These are phyloP conservation scores for Aquilaria sinensis DNA, from an alignment of 345 rosid species.

Conservation along the genomic window DNA sequence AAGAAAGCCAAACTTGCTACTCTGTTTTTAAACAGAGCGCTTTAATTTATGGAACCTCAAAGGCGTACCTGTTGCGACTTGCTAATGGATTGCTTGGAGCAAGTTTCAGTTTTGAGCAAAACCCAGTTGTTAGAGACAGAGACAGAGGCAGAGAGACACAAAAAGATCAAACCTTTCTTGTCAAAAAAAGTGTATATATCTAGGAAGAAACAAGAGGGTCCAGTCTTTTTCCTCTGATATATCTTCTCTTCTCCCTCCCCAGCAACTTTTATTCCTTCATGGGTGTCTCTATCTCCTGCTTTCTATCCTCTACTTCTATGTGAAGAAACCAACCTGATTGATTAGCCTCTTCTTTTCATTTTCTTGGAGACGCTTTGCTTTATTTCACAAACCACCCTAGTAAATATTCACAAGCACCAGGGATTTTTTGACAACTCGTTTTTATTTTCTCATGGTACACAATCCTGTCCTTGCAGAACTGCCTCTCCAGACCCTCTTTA, in stretches of 20 bases:
- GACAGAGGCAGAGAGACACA: slow-evolving; percentile 14
- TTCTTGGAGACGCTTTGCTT: slow-evolving; percentile 5
- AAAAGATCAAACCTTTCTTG: slow-evolving; percentile 43
- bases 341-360: slow-evolving; percentile 6
- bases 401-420: slow-evolving; percentile 19
- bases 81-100: slow-evolving; percentile 14
- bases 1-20: slow-evolving; percentile 27
- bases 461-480: slow-evolving; percentile 55
- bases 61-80: slow-evolving; percentile 14
- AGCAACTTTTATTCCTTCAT: slow-evolving; percentile 33
- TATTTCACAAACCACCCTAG: slow-evolving; percentile 23
- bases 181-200: slow-evolving; percentile 24
- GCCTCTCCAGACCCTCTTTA: slow-evolving; percentile 29
- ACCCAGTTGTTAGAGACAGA: slow-evolving; percentile 4
- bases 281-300: slow-evolving; percentile 37
- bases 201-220: slow-evolving; percentile 41
- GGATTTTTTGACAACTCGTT: slow-evolving; percentile 11
- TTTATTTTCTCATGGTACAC: slow-evolving; percentile 21
- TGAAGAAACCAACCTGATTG: slow-evolving; percentile 62
- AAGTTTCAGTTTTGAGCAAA: slow-evolving; percentile 16
- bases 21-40: slow-evolving; percentile 26
- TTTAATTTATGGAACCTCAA: slow-evolving; percentile 6
- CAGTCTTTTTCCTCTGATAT: slow-evolving; percentile 39
- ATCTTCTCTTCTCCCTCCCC: slow-evolving; percentile 22
- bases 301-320: slow-evolving; percentile 44